Evolutionary conservation across 441 rosid genomes (phyloP), one percentile per base, ranked within the genome.

Genomic region (Gossypium lobatum): DNA sequence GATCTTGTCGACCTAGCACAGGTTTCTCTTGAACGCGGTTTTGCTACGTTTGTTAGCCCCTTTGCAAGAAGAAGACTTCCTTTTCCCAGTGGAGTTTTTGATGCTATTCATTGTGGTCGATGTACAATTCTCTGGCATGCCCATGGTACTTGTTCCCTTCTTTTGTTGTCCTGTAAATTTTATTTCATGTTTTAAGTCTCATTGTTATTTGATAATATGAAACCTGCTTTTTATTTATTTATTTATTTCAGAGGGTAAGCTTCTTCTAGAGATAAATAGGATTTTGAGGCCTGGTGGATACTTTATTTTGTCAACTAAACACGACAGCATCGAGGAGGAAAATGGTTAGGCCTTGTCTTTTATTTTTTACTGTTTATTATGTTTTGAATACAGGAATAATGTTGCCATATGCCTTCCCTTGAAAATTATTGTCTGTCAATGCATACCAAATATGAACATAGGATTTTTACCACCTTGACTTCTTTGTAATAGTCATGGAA

Each of bases 1-100:
- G 98, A 94, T 76, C 83, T 94, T 63, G 93, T 94, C 57, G 98
- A 91, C 82, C 85, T 94, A 75, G 95, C 96, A 64, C 96, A 94
- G 81, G 87, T 94, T 69, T 79, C 95, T 39, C 88, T 94, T 58
- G 98, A 92, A 76, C 93, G 93, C 7, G 98, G 98, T 70, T 92
- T 92, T 83, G 97, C 98, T 21, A 78, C 93, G 55, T 58, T 89
- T 13, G 88, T 91, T 69, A 87, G 91, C 81, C 90, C 86, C 72
- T 86, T 94, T 67, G 89, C 84, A 57, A 82, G 71, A 76, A 86
- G 93, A 83, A 86, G 97, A 70, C 96, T 94, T 81, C 92, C 95
- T 75, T 90, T 94, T 73, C 96, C 98, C 6, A 92, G 96, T 83
- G 93, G 84, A 79, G 90, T 85, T 78, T 94, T 94, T 66, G 98